Base-by-base conservation (phyloP, 306 rosid species). In the Ammopiptanthus mongolicus region DNA sequence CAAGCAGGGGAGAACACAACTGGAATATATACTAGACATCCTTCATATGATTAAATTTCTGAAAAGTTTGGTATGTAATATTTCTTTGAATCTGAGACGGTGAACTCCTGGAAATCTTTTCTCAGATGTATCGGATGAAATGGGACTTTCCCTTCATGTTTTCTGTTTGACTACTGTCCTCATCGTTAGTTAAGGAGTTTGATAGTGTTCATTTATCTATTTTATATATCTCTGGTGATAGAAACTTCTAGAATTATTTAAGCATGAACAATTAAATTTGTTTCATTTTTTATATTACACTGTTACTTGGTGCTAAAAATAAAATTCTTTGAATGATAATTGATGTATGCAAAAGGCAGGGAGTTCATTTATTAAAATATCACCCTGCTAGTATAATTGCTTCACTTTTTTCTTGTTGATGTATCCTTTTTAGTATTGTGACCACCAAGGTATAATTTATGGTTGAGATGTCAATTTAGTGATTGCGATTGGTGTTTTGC, bases 281-380 rank as follows among this genome's bases (percentile, higher is more conserved):
- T 64, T 75, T 75, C 59, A 39, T 8, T 61, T 67, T 73, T 75
- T 60, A 46, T 76, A 19, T 55, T 53, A 33, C 75, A 46, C 47
- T 46, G 41, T 60, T 22, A 17, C 18, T 62, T 17, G 29, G 17
- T 57, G 6, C 65, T 33, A 18, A 47, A 68, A 57, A 0, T 22
- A 28, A 36, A n/a, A 34, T 5, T 3, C 41, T n/a, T 37, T 64
- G 18, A 42, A n/a, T 56, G 56, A 7, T 50, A 36, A 22, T 13
- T 65, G 60, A 21, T 71, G 15, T 52, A 22, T 28, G 22, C 18
- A 50, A 55, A 65, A 31, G 23, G 33, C 63, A 64, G 3, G n/a
- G 57, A n/a, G 39, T 25, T 67, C 31, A 3, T 29, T 65, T 25
- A 52, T 37, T 36, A 63, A 48, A 65, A 36, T 51, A 70, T 65